Conservation (phyloP, 768 basidiomycete genomes). For the Phanerochaete carnosa region DNA sequence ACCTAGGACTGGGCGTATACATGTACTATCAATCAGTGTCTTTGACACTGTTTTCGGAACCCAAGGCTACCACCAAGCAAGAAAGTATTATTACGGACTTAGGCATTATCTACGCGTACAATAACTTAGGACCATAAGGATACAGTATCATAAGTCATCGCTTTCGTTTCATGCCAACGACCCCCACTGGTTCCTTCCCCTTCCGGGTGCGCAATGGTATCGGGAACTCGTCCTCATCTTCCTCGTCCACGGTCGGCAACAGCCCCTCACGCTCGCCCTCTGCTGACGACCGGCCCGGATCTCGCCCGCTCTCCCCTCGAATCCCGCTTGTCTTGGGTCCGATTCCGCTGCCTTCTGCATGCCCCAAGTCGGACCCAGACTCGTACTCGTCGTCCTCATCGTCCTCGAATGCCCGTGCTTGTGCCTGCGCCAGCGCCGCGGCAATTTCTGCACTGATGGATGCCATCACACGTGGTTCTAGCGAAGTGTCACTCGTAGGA, state of each 20-base stretch:
- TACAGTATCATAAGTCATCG: slow-evolving; percentile 38
- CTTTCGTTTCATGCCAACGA: slow-evolving; percentile 58
- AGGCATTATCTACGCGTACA: slow-evolving; percentile 1
- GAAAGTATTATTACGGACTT: not conserved
- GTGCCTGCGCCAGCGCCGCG: slow-evolving; percentile 74
- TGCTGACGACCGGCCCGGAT: not conserved
- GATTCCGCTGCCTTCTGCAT: slow-evolving; percentile 33
- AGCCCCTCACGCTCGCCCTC: slow-evolving; percentile 15
- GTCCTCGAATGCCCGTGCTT: slow-evolving; percentile 56
- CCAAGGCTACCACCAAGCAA: not conserved
- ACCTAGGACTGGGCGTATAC: not conserved
- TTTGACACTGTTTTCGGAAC: no score
- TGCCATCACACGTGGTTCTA: slow-evolving; percentile 46
- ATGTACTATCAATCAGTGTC: no score
- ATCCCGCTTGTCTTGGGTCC: slow-evolving; percentile 64
- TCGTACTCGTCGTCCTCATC: slow-evolving; percentile 39
- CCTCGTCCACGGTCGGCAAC: slow-evolving; percentile 30
- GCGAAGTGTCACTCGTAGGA: not conserved
- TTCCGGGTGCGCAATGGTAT: slow-evolving; percentile 69
- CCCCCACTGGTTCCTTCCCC: slow-evolving; percentile 47
- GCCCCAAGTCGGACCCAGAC: slow-evolving; percentile 29
- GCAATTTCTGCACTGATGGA: slow-evolving; percentile 80
- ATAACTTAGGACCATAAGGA: slow-evolving; percentile 15
- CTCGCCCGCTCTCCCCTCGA: slow-evolving; percentile 25
- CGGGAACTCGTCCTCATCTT: slow-evolving; percentile 68